A percentile compares a stretch with the other conserved stretches of the same genome.
Conservation (phyloP, 768 basidiomycete species). For the Lyophyllum decastes region DNA sequence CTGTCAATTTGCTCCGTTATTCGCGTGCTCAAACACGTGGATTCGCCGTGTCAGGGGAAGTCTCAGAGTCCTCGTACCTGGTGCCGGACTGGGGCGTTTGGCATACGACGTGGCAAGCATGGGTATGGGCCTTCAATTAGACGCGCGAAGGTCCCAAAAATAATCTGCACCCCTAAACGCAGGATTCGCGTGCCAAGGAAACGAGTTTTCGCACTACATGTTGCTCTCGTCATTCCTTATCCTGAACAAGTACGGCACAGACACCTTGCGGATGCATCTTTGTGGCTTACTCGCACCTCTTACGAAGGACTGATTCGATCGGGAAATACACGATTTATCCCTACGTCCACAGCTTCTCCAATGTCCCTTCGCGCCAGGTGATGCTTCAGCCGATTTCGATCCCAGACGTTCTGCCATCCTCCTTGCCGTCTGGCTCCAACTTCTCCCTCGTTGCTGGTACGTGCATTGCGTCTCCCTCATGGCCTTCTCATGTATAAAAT, state of each 20-base stretch:
- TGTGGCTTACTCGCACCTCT: background rate
- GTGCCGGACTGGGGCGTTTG: conserved; percentile 85
- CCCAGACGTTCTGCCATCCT: conserved; percentile 83
- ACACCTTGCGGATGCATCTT: background rate
- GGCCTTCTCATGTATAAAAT: background rate
- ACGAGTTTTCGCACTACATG: conserved; percentile 97
- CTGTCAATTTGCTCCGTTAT: conserved; percentile 3
- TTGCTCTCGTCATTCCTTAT: conserved; percentile 87
- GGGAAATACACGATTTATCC: conserved; percentile 80
- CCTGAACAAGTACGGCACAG: conserved; percentile 68
- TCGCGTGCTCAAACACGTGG: background rate
- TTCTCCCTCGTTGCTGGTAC: conserved; percentile 88
- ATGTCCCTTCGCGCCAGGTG: conserved; percentile 56
- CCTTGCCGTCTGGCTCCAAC: conserved; percentile 60
- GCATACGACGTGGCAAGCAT: conserved; percentile 85
- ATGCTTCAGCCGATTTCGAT: conserved; percentile 71
- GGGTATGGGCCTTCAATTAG: conserved; percentile 46
- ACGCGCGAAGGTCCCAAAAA: background rate
- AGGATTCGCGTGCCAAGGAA: conserved; percentile 93
- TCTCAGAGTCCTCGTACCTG: conserved; percentile 83
- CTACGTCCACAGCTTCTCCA: conserved; percentile 92
- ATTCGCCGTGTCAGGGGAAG: conserved; percentile 38
- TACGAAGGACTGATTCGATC: conserved; percentile 61
- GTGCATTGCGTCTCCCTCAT: conserved; percentile 8
- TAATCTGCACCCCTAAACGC: conserved; percentile 3